Evolutionary conservation across 768 basidiomycete species (phyloP), one percentile per base, ranked within the genome.

Genomic region (Amanita inopinata): DNA sequence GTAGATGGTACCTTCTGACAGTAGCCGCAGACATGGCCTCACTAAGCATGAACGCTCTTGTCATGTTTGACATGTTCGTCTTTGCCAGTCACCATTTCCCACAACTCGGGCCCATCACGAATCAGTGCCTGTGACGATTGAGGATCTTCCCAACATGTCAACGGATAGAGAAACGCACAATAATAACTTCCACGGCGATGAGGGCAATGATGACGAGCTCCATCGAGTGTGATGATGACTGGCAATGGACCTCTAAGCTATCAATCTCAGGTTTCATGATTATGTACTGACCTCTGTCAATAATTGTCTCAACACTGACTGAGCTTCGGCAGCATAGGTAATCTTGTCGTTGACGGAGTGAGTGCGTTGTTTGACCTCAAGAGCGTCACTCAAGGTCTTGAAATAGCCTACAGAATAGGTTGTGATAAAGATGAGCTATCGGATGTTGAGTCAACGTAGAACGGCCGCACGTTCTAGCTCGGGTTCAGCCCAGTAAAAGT

Each of bases 401-500:
- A 97, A 97, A 56, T 84, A 80, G 12, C 71, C 83, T 89, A 34
- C n/a, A n/a, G n/a, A n/a, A n/a, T n/a, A n/a, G n/a, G n/a, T n/a
- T n/a, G n/a, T n/a, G n/a, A n/a, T n/a, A n/a, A n/a, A n/a, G n/a
- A n/a, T n/a, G n/a, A n/a, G n/a, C n/a, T n/a, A n/a, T n/a, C n/a
- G 3, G 15, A 22, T n/a, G 22, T 23, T 25, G 14, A 23, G 32
- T 35, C 12, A 43, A 43, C 22, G 33, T 27, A 22, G 10, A 17
- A 14, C 33, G 12, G 4, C 46, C 76, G 24, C 47, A 80, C 87
- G 70, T 66, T 97, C 93, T 4, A 97, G 70, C 48, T 82, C 85
- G 0, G 92, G 89, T 56, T 96, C 89, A 12, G 83, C 73, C 93
- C 94, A 98, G 58, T 96, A 92, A 51, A 97, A 83, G 60, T 96